Evolutionary conservation across 495 filamentous ascomycete genomes (phyloP).

Genomic region (Cercophora scortea): DNA sequence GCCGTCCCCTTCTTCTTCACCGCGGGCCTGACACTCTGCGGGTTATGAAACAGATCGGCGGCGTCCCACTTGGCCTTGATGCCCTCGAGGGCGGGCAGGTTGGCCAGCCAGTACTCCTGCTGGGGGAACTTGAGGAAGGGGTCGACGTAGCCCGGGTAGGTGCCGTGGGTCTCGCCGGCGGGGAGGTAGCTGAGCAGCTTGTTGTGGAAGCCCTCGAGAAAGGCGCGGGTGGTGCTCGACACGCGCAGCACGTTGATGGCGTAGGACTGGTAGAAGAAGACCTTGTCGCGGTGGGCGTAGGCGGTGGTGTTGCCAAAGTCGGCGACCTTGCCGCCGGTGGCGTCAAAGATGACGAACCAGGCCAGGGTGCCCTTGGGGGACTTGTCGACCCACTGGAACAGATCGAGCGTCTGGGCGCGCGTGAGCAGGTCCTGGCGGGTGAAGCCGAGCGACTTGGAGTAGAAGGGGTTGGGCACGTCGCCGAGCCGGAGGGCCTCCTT

Average conservation of each 20-base stretch:
- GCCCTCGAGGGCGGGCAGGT: background rate
- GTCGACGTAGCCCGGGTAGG: background rate
- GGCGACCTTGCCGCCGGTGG: background rate
- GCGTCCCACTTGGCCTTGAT: slow-evolving; percentile 1
- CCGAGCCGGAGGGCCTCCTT: background rate
- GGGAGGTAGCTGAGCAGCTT: background rate
- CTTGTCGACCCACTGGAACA: background rate
- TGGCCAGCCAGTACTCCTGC: slow-evolving; percentile 1
- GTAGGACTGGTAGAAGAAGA: slow-evolving; percentile 1
- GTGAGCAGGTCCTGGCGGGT: background rate
- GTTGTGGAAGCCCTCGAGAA: background rate
- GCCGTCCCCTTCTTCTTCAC: too few species aligned
- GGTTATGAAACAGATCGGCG: background rate
- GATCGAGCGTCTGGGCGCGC: background rate
- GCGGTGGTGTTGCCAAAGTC: background rate
- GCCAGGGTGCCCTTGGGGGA: background rate
- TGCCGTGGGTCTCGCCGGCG: background rate
- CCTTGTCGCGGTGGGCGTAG: slow-evolving; percentile 3
- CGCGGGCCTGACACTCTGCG: background rate
- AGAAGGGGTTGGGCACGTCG: slow-evolving; percentile 1
- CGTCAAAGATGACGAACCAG: slow-evolving; percentile 2
- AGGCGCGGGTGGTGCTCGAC: background rate
- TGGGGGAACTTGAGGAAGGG: background rate
- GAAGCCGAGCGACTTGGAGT: background rate
- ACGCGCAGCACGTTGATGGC: background rate